Base-by-base conservation (phyloP, 768 basidiomycete species). In the Russula ochroleuca region DNA sequence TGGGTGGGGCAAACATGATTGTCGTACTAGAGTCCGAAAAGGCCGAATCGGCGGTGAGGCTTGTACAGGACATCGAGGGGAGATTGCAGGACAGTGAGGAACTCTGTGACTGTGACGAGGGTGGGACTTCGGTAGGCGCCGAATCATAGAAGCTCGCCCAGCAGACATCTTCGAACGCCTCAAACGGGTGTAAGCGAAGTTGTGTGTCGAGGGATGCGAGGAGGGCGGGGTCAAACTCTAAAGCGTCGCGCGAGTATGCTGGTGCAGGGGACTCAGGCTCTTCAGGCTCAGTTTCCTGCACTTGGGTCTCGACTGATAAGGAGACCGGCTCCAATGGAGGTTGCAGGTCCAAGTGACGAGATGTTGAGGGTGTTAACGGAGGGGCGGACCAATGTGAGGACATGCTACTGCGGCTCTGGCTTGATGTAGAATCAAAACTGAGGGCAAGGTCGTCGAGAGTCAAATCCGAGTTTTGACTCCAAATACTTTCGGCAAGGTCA, bases 401-500 rank as follows among this genome's bases (percentile, higher is more conserved):
- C 33, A 33, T 33, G 41, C 54, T 61, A 19, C 63, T 64, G 0
- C 33, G 63, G 10, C 55, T 57, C 31, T 25, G 41, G 17, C 31
- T 50, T 2, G 64, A 65, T 23, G n/a, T 25, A 11, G 64, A 56
- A 14, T 66, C 65, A 3, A 63, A 67, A 19, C 64, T 28, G 63
- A 67, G 63, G 11, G 63, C 52, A 23, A 67, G 38, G 21, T 67
- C 65, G n/a, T 67, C 56, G 25, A 67, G 63, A 1, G 65, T 67
- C 45, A 67, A 35, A 37, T 67, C 65, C 2, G 65, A 67, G 19
- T 59, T 57, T 11, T 37, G 57, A 25, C 65, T 67, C 65, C 65
- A 67, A 31, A 67, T 65, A 54, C 65, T 67, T 37, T 67, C 65
- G 47, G 65, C 63, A 45, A 67, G 63, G 45, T 64, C 63, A 31